Evolutionary conservation across 73 alveolate genomes (phyloP).

Genomic region (Durusdinium trenchii): DNA sequence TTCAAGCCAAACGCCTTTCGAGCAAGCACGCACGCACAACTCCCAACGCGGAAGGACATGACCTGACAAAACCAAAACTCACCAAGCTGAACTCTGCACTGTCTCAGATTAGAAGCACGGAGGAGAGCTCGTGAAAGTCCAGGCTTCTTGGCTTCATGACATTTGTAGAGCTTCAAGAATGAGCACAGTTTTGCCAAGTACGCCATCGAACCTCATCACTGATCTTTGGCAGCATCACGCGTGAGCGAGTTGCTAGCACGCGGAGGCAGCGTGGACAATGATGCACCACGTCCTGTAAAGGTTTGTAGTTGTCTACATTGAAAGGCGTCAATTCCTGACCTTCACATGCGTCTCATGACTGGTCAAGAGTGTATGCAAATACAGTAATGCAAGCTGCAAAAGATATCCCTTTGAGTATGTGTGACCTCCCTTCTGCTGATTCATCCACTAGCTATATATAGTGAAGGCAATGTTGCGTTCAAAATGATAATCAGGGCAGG

Average conservation of each 20-base stretch:
- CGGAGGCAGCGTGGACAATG: conserved; percentile 87
- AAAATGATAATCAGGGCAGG: no score
- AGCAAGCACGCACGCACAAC: conserved; percentile 76
- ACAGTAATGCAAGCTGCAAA: no score
- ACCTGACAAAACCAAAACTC: no score
- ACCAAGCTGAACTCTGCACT: no score
- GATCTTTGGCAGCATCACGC: conserved; percentile 63
- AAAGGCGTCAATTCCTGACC: background rate
- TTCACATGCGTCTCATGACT: background rate
- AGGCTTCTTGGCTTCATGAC: background rate
- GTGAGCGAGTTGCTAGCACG: conserved; percentile 66
- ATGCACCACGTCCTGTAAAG: conserved; percentile 73
- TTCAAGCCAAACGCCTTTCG: conserved; percentile 43
- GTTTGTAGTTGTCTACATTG: background rate
- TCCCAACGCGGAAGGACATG: conserved; percentile 86
- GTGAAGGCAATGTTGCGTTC: no score
- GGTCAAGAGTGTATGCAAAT: no score
- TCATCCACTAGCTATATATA: no score
- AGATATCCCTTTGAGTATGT: no score
- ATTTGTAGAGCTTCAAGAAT: background rate
- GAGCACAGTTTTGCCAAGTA: background rate
- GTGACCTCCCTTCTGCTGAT: no score
- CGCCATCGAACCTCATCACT: conserved; percentile 21
- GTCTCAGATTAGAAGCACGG: no score
- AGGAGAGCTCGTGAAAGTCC: background rate